phyloP scores from a whole-genome alignment of 495 filamentous ascomycete genomes.

The Trichoderma reesei region DNA sequence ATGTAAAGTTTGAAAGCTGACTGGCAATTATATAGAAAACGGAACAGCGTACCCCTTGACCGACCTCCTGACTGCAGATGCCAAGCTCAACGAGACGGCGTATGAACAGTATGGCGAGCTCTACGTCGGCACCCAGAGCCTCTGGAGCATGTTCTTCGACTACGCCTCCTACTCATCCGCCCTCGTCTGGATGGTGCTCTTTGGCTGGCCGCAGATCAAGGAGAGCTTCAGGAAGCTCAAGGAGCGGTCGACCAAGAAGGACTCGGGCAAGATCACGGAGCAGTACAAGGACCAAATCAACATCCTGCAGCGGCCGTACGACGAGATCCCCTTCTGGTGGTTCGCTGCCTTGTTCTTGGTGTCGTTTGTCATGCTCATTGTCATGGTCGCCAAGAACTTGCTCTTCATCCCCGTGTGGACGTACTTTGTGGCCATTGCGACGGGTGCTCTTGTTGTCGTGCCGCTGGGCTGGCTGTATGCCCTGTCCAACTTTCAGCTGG shows the following conservation, averaged over 20 bases:
- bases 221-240: slow-evolving; percentile 32
- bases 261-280: slow-evolving; percentile 34
- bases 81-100: slow-evolving; percentile 43
- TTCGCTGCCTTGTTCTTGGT: slow-evolving; percentile 37
- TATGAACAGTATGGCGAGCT: slow-evolving; percentile 41
- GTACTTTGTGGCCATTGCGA: slow-evolving; percentile 41
- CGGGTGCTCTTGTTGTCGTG: slow-evolving; percentile 40
- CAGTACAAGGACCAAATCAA: slow-evolving; percentile 47
- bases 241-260: slow-evolving; percentile 19
- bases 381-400: slow-evolving; percentile 33
- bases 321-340: slow-evolving; percentile 48
- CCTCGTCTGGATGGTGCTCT: slow-evolving; percentile 45
- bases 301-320: slow-evolving; percentile 43
- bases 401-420: slow-evolving; percentile 51
- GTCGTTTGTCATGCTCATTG: slow-evolving; percentile 39
- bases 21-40: slow-evolving; percentile 21
- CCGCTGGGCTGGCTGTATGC: slow-evolving; percentile 48
- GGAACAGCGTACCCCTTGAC: slow-evolving; percentile 40
- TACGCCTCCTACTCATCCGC: slow-evolving; percentile 47
- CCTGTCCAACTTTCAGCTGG: slow-evolving; percentile 45
- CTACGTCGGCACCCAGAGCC: slow-evolving; percentile 43
- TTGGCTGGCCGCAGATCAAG: slow-evolving; percentile 39
- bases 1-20: background rate
- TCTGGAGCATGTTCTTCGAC: slow-evolving; percentile 50
- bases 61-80: slow-evolving; percentile 35